These are phyloP conservation scores for Vanrija pseudolonga DNA, from an alignment of 1,284 basidiomycete genomes.

Conservation along the genomic window DNA sequence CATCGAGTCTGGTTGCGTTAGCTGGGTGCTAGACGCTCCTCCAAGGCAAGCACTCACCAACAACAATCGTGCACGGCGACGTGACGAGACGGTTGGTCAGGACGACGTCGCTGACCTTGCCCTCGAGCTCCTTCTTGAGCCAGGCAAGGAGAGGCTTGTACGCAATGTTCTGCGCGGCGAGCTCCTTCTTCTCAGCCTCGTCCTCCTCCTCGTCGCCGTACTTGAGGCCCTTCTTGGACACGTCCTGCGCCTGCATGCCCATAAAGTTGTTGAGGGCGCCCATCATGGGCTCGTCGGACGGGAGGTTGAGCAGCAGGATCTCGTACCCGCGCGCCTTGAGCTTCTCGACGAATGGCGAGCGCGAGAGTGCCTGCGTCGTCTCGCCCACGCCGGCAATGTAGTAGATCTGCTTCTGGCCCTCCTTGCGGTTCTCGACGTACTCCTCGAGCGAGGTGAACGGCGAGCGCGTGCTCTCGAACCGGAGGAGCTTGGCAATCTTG, in stretches of 20 bases:
- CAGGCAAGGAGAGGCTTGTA: constrained; percentile 87
- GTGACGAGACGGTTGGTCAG: constrained; percentile 96
- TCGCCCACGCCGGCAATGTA: constrained; percentile 87
- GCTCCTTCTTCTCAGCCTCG: constrained; percentile 77
- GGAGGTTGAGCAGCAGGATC: constrained; percentile 95
- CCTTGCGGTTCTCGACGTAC: constrained; percentile 99
- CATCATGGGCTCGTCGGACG: constrained; percentile 95
- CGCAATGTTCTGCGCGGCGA: constrained; percentile 51
- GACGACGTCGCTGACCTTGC: constrained; percentile 99
- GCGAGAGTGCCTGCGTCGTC: constrained; percentile 82
- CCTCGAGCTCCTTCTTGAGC: constrained; percentile 94
- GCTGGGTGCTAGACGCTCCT: too few species aligned
- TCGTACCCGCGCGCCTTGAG: constrained; percentile 99
- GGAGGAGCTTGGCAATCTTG: constrained; percentile 99
- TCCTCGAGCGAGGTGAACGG: constrained; percentile 96
- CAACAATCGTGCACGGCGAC: constrained; percentile 94
- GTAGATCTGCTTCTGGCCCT: constrained; percentile 98
- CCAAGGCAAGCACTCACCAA: constrained; percentile 42
- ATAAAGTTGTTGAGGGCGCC: constrained; percentile 99
- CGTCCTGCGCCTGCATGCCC: constrained; percentile 95
- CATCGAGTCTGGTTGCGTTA: constrained; percentile 68
- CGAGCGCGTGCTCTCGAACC: constrained; percentile 97
- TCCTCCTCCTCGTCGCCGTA: constrained; percentile 99
- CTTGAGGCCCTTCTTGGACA: constrained; percentile 99
- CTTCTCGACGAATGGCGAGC: constrained; percentile 98